Conservation (phyloP, 2,329 filamentous ascomycete genomes). For the Cadophora luteo-olivacea region DNA sequence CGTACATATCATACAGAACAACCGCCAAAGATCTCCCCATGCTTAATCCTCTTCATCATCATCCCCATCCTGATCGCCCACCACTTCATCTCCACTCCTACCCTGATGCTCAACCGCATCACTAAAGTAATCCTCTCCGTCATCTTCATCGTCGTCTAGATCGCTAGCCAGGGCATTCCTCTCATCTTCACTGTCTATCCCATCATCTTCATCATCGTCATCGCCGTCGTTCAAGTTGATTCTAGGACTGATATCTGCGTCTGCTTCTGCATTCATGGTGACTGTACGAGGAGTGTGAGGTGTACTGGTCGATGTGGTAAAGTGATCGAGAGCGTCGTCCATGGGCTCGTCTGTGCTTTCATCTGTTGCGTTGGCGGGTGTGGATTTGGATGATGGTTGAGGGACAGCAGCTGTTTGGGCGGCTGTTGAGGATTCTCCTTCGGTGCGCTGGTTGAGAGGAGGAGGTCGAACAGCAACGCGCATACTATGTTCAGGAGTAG, state of each 20-base stretch:
- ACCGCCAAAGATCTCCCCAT: not conserved
- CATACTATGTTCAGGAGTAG: not conserved
- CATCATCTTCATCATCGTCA: not conserved
- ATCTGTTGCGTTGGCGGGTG: not conserved
- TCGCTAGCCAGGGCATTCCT: not conserved
- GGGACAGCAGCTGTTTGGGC: not conserved
- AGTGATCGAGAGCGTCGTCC: not conserved
- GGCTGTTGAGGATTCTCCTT: not conserved
- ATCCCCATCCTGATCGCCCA: not conserved
- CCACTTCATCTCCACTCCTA: not conserved
- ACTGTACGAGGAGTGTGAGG: not conserved
- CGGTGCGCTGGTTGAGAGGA: too few species aligned
- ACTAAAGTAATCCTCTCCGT: not conserved
- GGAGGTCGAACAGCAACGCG: not conserved
- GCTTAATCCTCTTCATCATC: not conserved
- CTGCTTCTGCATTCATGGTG: too few species aligned
- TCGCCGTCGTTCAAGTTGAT: not conserved
- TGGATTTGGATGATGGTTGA: not conserved
- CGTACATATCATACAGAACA: not conserved
- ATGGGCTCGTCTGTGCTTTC: not conserved
- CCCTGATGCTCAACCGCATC: slow-evolving; percentile 5
- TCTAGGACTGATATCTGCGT: too few species aligned
- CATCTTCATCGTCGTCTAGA: not conserved
- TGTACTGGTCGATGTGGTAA: not conserved
- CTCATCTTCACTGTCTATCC: not conserved